Conservation (phyloP, 2,329 filamentous ascomycete genomes). For the Rhynchosporium agropyri region DNA sequence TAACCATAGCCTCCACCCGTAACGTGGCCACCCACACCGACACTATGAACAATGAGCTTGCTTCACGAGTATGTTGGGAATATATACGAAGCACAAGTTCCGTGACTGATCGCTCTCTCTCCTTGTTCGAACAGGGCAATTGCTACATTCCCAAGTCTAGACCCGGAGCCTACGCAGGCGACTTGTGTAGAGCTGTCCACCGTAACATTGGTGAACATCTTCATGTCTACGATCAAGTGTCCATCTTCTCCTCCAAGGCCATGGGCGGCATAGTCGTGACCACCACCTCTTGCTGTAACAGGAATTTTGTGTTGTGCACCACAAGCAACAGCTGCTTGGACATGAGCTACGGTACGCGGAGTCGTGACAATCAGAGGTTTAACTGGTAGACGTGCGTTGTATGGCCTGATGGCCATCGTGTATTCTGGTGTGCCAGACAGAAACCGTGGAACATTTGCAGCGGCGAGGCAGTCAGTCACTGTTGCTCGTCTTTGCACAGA, state of each 20-base stretch:
- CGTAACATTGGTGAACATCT: conserved; percentile 54
- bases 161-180: conserved; percentile 46
- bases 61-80: neutral
- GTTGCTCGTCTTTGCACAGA: conserved; percentile 14
- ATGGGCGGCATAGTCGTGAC: conserved; percentile 56
- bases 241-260: conserved; percentile 52
- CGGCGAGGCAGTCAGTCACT: conserved; percentile 25
- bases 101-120: conserved; percentile 46
- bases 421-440: conserved; percentile 23
- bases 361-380: conserved; percentile 20
- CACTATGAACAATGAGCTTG: conserved; percentile 13
- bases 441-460: conserved; percentile 26
- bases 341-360: conserved; percentile 30
- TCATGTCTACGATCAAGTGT: conserved; percentile 56
- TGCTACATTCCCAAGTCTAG: conserved; percentile 49
- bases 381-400: conserved; percentile 32
- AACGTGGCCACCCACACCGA: conserved; percentile 30
- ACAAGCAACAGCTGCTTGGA: conserved; percentile 51
- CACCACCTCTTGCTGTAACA: conserved; percentile 55
- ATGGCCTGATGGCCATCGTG: conserved; percentile 28
- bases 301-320: conserved; percentile 47
- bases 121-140: conserved; percentile 43
- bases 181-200: conserved; percentile 47
- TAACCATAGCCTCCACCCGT: conserved; percentile 30
- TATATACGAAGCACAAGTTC: conserved; percentile 47